These are phyloP conservation scores for Fragaria iinumae DNA, from an alignment of 306 rosid species.

Conservation along the genomic window DNA sequence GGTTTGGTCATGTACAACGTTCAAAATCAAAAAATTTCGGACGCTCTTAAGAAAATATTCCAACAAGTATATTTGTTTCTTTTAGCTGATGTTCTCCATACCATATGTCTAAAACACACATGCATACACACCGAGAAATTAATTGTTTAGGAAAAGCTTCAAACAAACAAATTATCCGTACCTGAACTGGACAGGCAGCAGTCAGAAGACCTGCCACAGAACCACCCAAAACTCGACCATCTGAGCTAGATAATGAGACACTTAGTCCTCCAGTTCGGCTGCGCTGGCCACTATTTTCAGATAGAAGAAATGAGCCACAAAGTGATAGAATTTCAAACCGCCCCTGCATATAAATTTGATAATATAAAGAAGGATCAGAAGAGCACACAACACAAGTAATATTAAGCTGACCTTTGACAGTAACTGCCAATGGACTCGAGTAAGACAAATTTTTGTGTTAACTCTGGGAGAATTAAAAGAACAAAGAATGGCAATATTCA, in stretches of 20 bases:
- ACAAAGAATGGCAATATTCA: background rate
- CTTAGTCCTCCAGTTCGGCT: conserved; percentile 60
- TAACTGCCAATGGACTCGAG: background rate
- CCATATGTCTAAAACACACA: background rate
- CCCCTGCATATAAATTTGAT: conserved; percentile 49
- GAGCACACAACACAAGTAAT: background rate
- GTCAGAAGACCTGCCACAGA: conserved; percentile 60
- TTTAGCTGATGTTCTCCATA: background rate
- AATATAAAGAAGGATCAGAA: background rate
- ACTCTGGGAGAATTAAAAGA: background rate
- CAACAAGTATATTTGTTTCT: background rate
- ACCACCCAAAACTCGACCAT: conserved; percentile 76
- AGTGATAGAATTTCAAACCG: conserved; percentile 69
- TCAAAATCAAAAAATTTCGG: background rate
- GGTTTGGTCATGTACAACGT: background rate
- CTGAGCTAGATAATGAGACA: conserved; percentile 65
- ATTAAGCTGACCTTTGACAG: background rate
- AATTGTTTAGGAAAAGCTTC: background rate
- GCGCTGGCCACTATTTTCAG: conserved; percentile 44
- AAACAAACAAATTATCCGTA: conserved; percentile 13
- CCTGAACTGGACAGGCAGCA: conserved; percentile 88
- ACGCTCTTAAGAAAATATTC: background rate
- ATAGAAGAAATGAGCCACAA: conserved; percentile 54
- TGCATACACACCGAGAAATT: background rate
- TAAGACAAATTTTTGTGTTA: background rate